Evolutionary conservation across 1,284 basidiomycete genomes (phyloP), one percentile per base, ranked within the genome.

Genomic region (Mycosarcoma mackinlayi): DNA sequence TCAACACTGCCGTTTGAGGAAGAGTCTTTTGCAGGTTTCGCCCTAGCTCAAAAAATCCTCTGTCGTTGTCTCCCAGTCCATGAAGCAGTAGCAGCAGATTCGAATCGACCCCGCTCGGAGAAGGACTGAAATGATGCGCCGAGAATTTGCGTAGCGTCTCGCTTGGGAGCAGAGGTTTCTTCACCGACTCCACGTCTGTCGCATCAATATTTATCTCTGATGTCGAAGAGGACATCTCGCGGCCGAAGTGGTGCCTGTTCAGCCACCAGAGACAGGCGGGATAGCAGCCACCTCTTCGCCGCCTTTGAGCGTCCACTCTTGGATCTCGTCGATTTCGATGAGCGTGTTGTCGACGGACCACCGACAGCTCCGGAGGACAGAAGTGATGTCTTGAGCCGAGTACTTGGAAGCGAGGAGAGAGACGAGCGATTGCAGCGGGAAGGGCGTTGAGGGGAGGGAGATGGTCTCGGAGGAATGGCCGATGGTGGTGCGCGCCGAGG

Each of bases 41-140:
- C 3, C 89, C 93, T 4, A 95, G 87, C 47, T 88, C 87, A 39
- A 86, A 86, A 78, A 95, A 95, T 0, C 92, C 89, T 1, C 84
- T 60, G 68, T 92, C 89, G 0, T 89, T 92, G 83, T 95, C 93
- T 21, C 93, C 93, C 28, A 95, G 86, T 0, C 93, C 93, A 70
- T 96, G 93, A 18, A 95, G 86, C 49, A 96, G 86, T 60, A 96
- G 87, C 28, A 96, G 83, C 24, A 95, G 83, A 81, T 95, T 96
- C 78, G 92, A 89, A 75, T 95, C 92, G 14, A 88, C 90, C 24
- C 91, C 91, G 79, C 92, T 90, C 60, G 89, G 87, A 64, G 90
- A 91, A 11, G 89, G 84, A 16, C 82, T 68, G 79, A 92, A 93
- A 31, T 57, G 56, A 25, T 60, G 41, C 3, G 21, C 57, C 7